These are phyloP conservation scores for Phialocephala subalpina DNA, from an alignment of 2,329 filamentous ascomycete species.

Conservation along the genomic window DNA sequence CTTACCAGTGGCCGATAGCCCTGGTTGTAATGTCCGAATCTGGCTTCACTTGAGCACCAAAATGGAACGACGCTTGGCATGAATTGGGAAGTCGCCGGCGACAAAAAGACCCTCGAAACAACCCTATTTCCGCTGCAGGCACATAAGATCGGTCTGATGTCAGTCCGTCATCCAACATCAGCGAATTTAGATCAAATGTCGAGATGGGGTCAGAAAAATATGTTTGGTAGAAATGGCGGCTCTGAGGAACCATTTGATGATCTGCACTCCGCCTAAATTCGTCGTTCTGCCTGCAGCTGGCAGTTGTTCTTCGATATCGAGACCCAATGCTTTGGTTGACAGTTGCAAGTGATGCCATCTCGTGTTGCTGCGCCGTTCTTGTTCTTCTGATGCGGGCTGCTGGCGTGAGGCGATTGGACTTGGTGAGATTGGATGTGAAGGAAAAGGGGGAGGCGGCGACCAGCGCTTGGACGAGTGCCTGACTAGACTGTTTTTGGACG, in stretches of 20 bases:
- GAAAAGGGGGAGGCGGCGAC: not conserved
- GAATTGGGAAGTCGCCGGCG: not conserved
- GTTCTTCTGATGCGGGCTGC: not conserved
- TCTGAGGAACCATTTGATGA: not conserved
- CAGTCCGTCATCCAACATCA: not conserved
- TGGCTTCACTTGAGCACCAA: not conserved
- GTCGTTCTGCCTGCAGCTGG: not conserved
- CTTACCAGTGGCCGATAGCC: not conserved
- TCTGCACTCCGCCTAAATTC: constrained; percentile 6
- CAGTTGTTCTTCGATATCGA: not conserved
- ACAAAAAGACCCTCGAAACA: not conserved
- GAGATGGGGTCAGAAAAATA: not conserved
- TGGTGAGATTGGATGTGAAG: not conserved
- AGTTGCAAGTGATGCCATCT: not conserved
- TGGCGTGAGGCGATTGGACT: not conserved
- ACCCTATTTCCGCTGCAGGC: not conserved
- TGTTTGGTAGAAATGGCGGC: constrained; percentile 3
- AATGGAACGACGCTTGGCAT: not conserved
- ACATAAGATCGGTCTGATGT: constrained; percentile 7
- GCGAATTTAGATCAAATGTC: constrained; percentile 2
- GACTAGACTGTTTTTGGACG: not conserved
- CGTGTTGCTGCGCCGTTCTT: constrained; percentile 3
- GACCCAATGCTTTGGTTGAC: not conserved
- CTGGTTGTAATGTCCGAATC: not conserved
- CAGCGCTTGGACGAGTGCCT: constrained; percentile 7